Conservation (phyloP, 768 basidiomycete genomes). For the Auriculariales sp. region DNA sequence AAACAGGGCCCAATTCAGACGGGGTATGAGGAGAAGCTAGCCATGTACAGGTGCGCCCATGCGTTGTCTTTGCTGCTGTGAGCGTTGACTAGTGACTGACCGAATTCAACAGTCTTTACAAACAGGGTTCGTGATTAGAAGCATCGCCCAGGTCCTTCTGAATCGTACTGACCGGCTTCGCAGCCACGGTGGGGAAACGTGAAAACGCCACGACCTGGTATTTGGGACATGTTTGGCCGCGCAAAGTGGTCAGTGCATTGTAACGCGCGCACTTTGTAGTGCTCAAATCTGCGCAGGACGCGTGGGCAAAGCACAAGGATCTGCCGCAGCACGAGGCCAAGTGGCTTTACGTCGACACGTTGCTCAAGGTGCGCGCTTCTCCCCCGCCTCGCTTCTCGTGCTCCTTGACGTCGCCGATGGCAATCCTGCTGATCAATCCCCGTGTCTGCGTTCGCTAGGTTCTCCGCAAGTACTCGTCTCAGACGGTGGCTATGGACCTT, state of each 20-base stretch:
- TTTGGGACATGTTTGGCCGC: conserved; percentile 82
- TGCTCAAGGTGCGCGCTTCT: conserved; percentile 50
- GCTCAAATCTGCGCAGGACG: conserved; percentile 40
- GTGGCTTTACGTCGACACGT: conserved; percentile 75
- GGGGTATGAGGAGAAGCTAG: conserved; percentile 86
- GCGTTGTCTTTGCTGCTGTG: background rate
- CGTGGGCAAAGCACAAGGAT: conserved; percentile 89
- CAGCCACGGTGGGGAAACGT: conserved; percentile 90
- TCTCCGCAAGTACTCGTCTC: conserved; percentile 69
- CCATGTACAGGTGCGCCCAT: conserved; percentile 64
- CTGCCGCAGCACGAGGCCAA: conserved; percentile 68
- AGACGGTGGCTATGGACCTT: conserved; percentile 58
- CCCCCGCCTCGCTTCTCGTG: background rate
- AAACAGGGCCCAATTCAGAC: conserved; percentile 94
- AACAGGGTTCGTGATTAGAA: conserved; percentile 51
- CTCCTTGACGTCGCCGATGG: no score
- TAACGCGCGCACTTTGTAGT: background rate
- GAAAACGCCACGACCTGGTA: conserved; percentile 57
- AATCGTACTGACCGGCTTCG: background rate
- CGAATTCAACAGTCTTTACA: conserved; percentile 51
- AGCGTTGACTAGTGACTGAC: conserved; percentile 2
- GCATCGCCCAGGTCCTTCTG: background rate
- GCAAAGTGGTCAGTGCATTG: conserved; percentile 69
- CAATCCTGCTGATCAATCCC: no score
- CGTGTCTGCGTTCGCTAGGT: no score